Evolutionary conservation across 1,284 basidiomycete species (phyloP).

Genomic region (Tausonia pullulans): DNA sequence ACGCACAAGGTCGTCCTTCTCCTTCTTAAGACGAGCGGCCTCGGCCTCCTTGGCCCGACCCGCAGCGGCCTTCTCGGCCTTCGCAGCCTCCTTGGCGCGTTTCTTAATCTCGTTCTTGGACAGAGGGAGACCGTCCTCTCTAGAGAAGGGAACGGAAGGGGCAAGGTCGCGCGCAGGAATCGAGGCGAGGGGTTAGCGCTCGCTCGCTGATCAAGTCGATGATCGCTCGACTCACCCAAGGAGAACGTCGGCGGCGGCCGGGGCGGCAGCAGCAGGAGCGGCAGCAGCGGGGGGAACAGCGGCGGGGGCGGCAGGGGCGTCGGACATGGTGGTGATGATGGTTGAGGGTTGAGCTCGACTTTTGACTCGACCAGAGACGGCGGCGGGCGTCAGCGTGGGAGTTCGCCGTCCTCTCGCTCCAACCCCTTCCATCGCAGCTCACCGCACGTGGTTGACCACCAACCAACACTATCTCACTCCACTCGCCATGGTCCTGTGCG

Average conservation of each 20-base stretch:
- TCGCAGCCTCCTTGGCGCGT: conserved; percentile 81
- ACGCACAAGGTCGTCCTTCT: conserved; percentile 60
- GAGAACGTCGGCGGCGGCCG: conserved; percentile 3
- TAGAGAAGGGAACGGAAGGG: background rate
- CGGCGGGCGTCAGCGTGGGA: no score
- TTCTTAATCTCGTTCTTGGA: conserved; percentile 85
- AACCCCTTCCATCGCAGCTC: no score
- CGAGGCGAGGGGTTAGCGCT: background rate
- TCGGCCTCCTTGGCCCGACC: conserved; percentile 68
- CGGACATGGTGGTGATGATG: background rate
- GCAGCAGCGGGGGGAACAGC: background rate
- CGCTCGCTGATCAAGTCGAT: background rate
- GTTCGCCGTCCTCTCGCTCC: no score
- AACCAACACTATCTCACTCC: no score
- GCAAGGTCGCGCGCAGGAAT: background rate
- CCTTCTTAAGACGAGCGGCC: conserved; percentile 44
- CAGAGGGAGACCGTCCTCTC: conserved; percentile 19
- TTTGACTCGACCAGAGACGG: no score
- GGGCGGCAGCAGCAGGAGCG: background rate
- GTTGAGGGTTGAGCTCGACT: no score
- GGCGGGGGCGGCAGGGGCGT: background rate
- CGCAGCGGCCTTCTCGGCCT: conserved; percentile 79
- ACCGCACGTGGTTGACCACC: no score
- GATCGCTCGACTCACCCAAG: conserved; percentile 8
- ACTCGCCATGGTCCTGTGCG: no score